Evolutionary conservation across 352 stramenopile species (phyloP).

Genomic region (Globisporangium ultimum): DNA sequence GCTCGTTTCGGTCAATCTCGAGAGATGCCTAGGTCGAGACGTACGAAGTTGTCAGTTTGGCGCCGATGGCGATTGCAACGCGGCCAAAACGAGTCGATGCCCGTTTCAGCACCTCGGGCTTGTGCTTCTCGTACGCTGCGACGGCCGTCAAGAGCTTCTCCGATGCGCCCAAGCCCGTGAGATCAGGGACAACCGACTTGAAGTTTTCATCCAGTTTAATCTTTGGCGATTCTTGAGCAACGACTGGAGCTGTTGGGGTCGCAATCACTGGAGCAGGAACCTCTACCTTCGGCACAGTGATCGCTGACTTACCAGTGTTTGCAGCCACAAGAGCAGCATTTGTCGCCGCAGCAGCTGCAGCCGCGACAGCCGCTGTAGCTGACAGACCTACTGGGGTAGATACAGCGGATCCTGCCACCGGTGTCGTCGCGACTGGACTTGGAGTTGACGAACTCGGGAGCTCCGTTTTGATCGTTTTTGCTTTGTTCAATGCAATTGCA

Average conservation of each 20-base stretch:
- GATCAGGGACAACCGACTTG: constrained; percentile 69
- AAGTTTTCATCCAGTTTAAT: constrained; percentile 46
- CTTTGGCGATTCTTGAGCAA: constrained; percentile 17
- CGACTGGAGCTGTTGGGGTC: constrained; percentile 1
- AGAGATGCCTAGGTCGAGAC: constrained; percentile 15
- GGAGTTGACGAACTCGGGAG: constrained; percentile 6
- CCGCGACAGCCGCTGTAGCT: constrained; percentile 12
- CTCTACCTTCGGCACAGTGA: constrained; percentile 6
- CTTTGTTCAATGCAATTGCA: constrained; percentile 30
- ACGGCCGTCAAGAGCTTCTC: constrained; percentile 80
- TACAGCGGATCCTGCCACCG: constrained; percentile 10
- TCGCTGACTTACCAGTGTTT: constrained; percentile 11
- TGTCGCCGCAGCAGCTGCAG: constrained; percentile 5
- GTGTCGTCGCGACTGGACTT: constrained; percentile 8
- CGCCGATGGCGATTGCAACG: constrained; percentile 69
- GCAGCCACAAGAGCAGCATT: constrained; percentile 9
- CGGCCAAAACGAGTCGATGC: constrained; percentile 56
- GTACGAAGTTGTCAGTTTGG: constrained; percentile 76
- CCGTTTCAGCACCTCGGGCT: constrained; percentile 71
- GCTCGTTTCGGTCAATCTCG: not conserved
- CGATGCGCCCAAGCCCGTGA: constrained; percentile 66
- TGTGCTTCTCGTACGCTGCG: constrained; percentile 80
- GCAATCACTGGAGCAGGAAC: not conserved
- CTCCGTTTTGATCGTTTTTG: constrained; percentile 32
- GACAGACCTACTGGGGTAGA: not conserved